Conservation (phyloP, 305 asterid species). For the Petunia hybrid region DNA sequence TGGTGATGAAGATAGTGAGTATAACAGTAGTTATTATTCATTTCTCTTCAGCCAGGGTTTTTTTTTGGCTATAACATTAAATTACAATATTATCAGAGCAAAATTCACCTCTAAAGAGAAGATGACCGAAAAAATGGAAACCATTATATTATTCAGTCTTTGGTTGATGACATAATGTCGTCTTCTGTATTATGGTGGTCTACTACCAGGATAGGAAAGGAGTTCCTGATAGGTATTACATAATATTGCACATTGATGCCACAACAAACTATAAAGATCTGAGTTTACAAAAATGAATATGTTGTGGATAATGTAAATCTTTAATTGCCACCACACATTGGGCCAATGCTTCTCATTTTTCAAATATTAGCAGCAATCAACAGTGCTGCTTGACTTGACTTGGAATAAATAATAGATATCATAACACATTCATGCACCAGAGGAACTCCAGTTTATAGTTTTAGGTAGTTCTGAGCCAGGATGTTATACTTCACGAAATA, state of each 20-base stretch:
- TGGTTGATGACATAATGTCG: background rate
- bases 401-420: background rate
- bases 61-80: background rate
- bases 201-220: background rate
- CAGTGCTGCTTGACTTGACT: constrained; percentile 2
- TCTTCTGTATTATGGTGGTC: constrained; percentile 9
- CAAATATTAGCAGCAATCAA: constrained; percentile 11
- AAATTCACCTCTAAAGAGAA: background rate
- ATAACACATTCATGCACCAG: background rate
- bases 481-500: background rate
- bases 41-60: background rate
- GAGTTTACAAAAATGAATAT: background rate
- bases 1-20: constrained; percentile 10
- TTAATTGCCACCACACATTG: background rate
- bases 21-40: background rate
- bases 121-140: background rate
- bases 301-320: background rate
- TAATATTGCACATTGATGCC: background rate
- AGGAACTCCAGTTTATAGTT: background rate
- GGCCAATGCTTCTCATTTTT: background rate
- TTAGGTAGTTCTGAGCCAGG: background rate
- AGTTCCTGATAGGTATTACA: background rate
- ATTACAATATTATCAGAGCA: background rate
- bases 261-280: background rate
- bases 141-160: background rate